phyloP scores from a whole-genome alignment of 352 stramenopile genomes.

The Phytophthora agathidicida region DNA sequence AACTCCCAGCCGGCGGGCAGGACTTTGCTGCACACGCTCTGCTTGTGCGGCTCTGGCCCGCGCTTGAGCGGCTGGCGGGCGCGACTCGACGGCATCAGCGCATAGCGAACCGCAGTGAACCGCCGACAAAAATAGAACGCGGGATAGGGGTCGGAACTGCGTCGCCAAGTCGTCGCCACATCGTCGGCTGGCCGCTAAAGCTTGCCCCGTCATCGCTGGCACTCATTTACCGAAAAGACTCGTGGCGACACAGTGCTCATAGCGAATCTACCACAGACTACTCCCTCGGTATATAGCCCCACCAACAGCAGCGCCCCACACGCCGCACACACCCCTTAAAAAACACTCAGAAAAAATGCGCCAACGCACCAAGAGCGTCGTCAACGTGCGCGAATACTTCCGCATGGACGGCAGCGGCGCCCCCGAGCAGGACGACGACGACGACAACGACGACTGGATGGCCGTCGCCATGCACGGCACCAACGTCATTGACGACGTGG shows the following conservation, averaged over 20 bases:
- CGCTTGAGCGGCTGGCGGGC: not conserved
- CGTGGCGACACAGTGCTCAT: constrained; percentile 26
- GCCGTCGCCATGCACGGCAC: constrained; percentile 41
- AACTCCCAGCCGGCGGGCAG: constrained; percentile 8
- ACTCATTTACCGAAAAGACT: constrained; percentile 37
- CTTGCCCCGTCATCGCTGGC: constrained; percentile 25
- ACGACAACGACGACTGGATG: constrained; percentile 64
- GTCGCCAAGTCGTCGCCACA: constrained; percentile 28
- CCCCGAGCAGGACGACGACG: constrained; percentile 46
- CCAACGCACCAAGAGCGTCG: constrained; percentile 73
- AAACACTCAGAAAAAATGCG: constrained; percentile 49
- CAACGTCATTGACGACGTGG: constrained; percentile 18
- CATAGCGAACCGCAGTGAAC: not conserved
- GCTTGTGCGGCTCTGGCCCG: not conserved
- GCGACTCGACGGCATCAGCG: constrained; percentile 16
- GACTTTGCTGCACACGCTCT: not conserved
- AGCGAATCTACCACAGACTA: no score
- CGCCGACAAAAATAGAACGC: constrained; percentile 38
- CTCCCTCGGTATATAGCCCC: no score
- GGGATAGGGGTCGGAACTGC: constrained; percentile 41
- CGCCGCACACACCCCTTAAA: not conserved
- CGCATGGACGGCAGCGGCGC: constrained; percentile 53
- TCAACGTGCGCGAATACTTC: constrained; percentile 81
- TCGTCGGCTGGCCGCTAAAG: no score
- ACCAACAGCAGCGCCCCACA: no score